Evolutionary conservation across 148 eudicot species (phyloP).

Genomic region (Hydrangea macrophylla): DNA sequence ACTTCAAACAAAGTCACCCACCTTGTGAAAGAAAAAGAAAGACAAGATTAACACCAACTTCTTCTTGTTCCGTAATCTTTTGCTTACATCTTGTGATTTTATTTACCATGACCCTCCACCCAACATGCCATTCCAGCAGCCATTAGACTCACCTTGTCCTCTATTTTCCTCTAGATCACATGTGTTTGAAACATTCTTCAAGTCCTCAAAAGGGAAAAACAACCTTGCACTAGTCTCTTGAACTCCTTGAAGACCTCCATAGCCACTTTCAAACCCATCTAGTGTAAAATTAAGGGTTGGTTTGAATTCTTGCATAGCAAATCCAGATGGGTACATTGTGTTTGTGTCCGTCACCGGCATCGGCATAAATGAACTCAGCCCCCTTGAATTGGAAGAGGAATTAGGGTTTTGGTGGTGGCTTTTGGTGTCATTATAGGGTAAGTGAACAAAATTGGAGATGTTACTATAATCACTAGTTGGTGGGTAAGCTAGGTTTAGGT

Average conservation of each 20-base stretch:
- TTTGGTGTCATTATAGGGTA: constrained; percentile 8
- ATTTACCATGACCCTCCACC: constrained; percentile 41
- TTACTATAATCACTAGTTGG: constrained; percentile 18
- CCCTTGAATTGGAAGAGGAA: constrained; percentile 31
- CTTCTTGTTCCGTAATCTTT: not conserved
- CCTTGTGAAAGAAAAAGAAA: not conserved
- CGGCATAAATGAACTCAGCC: constrained; percentile 21
- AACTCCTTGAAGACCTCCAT: constrained; percentile 20
- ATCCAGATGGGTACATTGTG: constrained; percentile 18
- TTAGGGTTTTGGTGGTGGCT: too few species aligned
- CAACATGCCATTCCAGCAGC: constrained; percentile 39
- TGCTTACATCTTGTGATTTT: not conserved
- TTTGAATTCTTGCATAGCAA: constrained; percentile 23
- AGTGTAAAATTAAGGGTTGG: constrained; percentile 27
- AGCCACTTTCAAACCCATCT: constrained; percentile 32
- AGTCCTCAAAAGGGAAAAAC: constrained; percentile 35
- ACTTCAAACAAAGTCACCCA: not conserved
- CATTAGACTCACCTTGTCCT: constrained; percentile 25
- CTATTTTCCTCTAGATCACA: constrained; percentile 13
- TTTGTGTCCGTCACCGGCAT: constrained; percentile 16
- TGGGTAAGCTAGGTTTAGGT: constrained; percentile 45
- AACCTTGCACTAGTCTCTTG: constrained; percentile 19
- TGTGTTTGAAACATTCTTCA: constrained; percentile 24
- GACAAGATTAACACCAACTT: not conserved
- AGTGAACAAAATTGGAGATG: constrained; percentile 18